These are phyloP conservation scores for Luffa aegyptiaca DNA, from an alignment of 306 rosid species.

Conservation along the genomic window DNA sequence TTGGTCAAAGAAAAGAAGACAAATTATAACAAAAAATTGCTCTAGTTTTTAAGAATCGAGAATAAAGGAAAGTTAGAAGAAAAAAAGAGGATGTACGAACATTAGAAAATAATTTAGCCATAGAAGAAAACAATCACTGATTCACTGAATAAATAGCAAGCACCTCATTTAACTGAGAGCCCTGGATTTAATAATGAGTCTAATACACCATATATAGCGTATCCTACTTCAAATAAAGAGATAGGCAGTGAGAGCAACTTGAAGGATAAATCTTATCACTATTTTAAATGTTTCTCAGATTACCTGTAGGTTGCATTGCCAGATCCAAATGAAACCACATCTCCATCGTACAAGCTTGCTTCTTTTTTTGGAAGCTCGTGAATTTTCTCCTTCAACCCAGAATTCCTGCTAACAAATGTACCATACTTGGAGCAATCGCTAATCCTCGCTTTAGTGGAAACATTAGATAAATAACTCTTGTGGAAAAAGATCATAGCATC, in stretches of 20 bases:
- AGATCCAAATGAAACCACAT: constrained; percentile 78
- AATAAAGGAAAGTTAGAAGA: not conserved
- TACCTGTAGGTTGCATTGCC: constrained; percentile 84
- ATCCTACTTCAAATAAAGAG: not conserved
- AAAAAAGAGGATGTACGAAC: not conserved
- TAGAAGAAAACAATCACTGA: not conserved
- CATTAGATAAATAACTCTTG: constrained; percentile 17
- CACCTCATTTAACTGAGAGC: not conserved
- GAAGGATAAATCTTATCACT: not conserved
- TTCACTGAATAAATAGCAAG: not conserved
- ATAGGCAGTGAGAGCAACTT: not conserved
- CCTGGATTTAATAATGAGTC: not conserved
- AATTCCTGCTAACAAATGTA: constrained; percentile 48
- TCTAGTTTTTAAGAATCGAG: not conserved
- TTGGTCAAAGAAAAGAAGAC: not conserved
- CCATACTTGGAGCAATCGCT: constrained; percentile 91
- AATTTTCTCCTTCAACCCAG: constrained; percentile 44
- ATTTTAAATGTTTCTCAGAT: constrained; percentile 8
- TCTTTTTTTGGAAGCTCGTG: constrained; percentile 75
- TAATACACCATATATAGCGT: not conserved
- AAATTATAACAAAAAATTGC: not conserved
- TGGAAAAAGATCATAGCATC: constrained; percentile 37
- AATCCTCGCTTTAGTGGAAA: constrained; percentile 27
- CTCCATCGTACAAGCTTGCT: constrained; percentile 51
- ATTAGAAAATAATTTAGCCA: not conserved